Conservation (phyloP, 2,329 filamentous ascomycete genomes). For the Curvularia sp. region DNA sequence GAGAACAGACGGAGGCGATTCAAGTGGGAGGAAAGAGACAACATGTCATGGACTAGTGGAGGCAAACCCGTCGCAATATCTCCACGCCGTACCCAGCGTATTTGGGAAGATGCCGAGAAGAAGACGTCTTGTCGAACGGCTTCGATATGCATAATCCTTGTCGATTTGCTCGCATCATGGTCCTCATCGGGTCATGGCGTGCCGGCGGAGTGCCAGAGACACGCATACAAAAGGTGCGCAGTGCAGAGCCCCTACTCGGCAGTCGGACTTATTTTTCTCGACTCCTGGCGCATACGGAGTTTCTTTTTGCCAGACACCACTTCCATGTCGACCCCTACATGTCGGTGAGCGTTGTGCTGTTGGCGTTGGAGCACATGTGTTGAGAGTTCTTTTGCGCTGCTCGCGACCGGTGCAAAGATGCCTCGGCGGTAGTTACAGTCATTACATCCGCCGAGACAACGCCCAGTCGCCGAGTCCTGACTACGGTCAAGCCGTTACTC, state of each 20-base stretch:
- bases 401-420: background rate
- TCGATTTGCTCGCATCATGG: conserved; percentile 24
- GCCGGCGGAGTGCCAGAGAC: conserved; percentile 14
- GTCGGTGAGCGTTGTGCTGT: background rate
- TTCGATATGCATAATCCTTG: conserved; percentile 20
- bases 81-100: conserved; percentile 18
- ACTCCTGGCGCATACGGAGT: background rate
- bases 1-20: background rate
- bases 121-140: conserved; percentile 27
- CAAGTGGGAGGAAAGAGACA: background rate
- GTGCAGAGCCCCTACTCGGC: conserved; percentile 2
- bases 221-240: conserved; percentile 1
- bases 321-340: background rate
- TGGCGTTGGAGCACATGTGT: background rate
- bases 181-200: conserved; percentile 24
- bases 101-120: conserved; percentile 14
- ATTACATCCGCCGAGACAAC: conserved; percentile 13
- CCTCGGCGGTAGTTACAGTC: background rate
- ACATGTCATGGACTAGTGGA: conserved; percentile 6
- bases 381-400: background rate
- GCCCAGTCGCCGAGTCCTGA: conserved; percentile 16
- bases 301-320: background rate
- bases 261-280: conserved; percentile 14
- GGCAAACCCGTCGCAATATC: conserved; percentile 17
- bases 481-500: conserved; percentile 3